Evolutionary conservation across 2,329 filamentous ascomycete species (phyloP).

Genomic region (Magnaporthiopsis rhizophila): DNA sequence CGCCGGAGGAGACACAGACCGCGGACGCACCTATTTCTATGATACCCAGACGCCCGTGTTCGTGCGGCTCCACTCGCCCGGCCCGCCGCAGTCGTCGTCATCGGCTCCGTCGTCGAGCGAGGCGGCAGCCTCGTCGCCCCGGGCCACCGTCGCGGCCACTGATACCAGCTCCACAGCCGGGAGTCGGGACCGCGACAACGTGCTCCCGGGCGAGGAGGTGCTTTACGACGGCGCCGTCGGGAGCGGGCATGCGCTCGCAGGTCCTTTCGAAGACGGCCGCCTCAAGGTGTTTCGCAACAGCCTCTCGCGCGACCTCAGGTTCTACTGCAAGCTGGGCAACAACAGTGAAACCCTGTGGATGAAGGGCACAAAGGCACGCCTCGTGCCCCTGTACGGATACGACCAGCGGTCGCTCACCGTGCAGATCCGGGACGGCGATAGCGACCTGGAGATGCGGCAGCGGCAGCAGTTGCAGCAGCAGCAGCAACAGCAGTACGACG

Average conservation of each 20-base stretch:
- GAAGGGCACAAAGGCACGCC: constrained; percentile 19
- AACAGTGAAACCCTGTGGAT: constrained; percentile 22
- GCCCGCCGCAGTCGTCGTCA: neutral
- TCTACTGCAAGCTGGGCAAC: constrained; percentile 18
- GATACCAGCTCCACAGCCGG: constrained; percentile 7
- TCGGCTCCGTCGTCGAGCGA: no score
- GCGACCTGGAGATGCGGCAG: constrained; percentile 10
- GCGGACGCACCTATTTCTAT: neutral
- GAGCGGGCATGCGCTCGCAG: constrained; percentile 14
- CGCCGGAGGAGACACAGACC: neutral
- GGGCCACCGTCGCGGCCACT: no score
- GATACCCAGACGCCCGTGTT: constrained; percentile 20
- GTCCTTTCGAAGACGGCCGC: constrained; percentile 16
- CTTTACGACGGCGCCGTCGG: constrained; percentile 21
- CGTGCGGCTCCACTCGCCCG: constrained; percentile 11
- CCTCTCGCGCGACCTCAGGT: constrained; percentile 18
- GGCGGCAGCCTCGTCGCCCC: no score
- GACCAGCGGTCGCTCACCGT: constrained; percentile 19
- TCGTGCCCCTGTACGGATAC: constrained; percentile 21
- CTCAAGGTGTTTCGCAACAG: constrained; percentile 22
- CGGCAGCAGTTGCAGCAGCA: constrained; percentile 9
- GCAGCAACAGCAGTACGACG: no score
- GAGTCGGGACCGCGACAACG: constrained; percentile 19
- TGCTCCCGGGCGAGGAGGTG: constrained; percentile 20
- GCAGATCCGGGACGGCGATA: constrained; percentile 19